Base-by-base conservation (phyloP, 78 protist species). In the Chrysochromulina tobinii region DNA sequence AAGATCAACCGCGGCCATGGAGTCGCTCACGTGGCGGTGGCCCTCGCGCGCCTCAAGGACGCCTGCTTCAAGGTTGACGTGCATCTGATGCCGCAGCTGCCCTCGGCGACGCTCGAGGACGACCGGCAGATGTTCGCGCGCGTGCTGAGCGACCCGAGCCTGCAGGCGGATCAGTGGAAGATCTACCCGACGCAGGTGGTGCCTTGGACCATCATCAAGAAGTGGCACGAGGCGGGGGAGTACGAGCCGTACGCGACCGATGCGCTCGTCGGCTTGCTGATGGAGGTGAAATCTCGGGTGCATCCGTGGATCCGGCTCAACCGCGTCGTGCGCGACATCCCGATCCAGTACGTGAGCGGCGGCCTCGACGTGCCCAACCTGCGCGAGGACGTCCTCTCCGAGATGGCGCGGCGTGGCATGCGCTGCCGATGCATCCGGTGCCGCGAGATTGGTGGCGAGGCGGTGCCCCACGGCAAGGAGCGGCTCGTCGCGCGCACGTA, bases 81-180 rank as follows among this genome's bases (percentile, higher is more conserved):
- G 4, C 87, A 79, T 15, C 59, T 79, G 27, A 79, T 79, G 87
- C 87, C 87, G 3, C 51, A 79, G 18, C 64, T 79, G 64, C 64
- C 64, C 7, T 7, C n/a, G 8, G 79, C 79, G 51, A 4, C 64
- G 17, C n/a, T 51, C 5, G 61, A 7, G 64, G 23, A 9, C 23
- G 87, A 79, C 61, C 21, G 20, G 2, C 50, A 11, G 18, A 79
- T 79, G 87, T 54, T 79, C 87, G 64, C 18, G 64, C 61, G 59
- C 18, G 25, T 79, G 64, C 61, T 53, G 3, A 2, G 20, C 1
- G 61, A 25, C 48, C 50, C 58, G 27, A 48, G 0, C 20, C 87
- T 51, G 59, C 87, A 79, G 61, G 87, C 87, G 3, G 87, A 79
- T 64, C 87, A 79, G 61, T 79, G 87, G 87, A 79, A 79, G 87